Percentiles rank a stretch among this genome's conserved stretches.
These are phyloP conservation scores for Cytospora chrysosperma DNA, from an alignment of 2,329 filamentous ascomycete species.

Conservation along the genomic window DNA sequence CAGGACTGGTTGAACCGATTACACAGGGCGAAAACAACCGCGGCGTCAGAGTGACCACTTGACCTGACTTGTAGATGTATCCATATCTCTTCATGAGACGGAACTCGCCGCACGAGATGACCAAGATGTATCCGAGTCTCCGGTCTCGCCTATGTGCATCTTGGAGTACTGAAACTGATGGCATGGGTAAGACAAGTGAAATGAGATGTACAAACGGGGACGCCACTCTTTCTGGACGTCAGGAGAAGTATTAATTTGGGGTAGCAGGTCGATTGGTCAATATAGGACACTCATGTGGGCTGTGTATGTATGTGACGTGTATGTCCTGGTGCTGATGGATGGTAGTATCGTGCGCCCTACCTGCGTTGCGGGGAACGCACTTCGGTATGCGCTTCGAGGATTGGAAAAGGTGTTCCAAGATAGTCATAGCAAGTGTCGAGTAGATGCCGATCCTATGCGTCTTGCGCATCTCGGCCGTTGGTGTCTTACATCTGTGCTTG, in stretches of 20 bases:
- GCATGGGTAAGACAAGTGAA: conserved; percentile 22
- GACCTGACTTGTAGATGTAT: not conserved
- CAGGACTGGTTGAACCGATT: conserved; percentile 14
- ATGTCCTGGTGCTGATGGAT: not conserved
- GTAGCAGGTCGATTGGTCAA: no score
- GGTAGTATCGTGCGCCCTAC: not conserved
- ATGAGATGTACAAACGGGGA: not conserved
- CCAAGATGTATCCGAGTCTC: not conserved
- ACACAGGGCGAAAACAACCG: conserved; percentile 11
- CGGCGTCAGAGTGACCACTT: conserved; percentile 15
- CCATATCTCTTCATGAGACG: conserved; percentile 4
- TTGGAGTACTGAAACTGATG: not conserved
- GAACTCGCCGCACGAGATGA: not conserved
- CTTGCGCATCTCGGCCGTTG: conserved; percentile 16
- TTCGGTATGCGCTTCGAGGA: not conserved
- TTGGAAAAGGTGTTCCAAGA: not conserved
- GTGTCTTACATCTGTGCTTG: conserved; percentile 16
- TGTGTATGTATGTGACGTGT: not conserved
- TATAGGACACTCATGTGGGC: not conserved
- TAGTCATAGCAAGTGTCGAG: not conserved
- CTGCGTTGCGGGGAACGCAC: not conserved
- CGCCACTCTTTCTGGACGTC: not conserved
- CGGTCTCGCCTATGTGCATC: conserved; percentile 6
- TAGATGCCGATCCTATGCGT: conserved; percentile 2
- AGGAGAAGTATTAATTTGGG: not conserved